Evolutionary conservation across 495 filamentous ascomycete species (phyloP).

Genomic region (Penicillium psychrofluorescens): DNA sequence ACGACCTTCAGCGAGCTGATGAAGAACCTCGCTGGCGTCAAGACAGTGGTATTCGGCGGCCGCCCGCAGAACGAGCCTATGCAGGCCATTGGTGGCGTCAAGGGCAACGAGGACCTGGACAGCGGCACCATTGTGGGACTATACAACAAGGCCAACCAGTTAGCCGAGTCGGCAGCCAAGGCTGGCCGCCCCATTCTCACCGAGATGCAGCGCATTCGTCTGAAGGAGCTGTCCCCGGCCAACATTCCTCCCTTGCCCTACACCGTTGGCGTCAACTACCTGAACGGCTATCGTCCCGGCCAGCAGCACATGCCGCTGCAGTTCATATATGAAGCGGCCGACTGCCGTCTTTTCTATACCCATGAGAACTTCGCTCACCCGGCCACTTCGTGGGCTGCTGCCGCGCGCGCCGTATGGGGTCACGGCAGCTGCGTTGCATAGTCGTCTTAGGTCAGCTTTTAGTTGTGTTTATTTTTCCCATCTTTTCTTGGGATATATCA

Average conservation of each 20-base stretch:
- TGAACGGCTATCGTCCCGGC: constrained; percentile 5
- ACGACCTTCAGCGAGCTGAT: constrained; percentile 47
- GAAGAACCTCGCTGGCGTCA: constrained; percentile 41
- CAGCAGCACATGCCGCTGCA: constrained; percentile 13
- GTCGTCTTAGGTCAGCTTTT: no score
- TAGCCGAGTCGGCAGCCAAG: not conserved
- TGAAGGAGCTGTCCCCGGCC: not conserved
- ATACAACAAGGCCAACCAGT: not conserved
- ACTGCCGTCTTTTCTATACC: constrained; percentile 24
- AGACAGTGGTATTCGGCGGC: constrained; percentile 52
- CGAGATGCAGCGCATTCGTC: constrained; percentile 13
- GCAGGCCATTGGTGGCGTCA: constrained; percentile 51
- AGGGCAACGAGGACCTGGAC: constrained; percentile 22
- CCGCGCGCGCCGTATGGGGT: constrained; percentile 11
- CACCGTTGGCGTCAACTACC: constrained; percentile 6
- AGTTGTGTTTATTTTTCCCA: no score
- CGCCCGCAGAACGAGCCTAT: constrained; percentile 47
- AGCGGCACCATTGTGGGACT: not conserved
- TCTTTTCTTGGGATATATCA: no score
- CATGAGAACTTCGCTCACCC: constrained; percentile 9
- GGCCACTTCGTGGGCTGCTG: constrained; percentile 10
- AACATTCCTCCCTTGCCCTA: not conserved
- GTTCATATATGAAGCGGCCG: constrained; percentile 21
- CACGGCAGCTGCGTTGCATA: constrained; percentile 6
- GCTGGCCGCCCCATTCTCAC: constrained; percentile 9